phyloP scores from a whole-genome alignment of 2,329 filamentous ascomycete genomes.

The Myriosclerotinia curreyana region DNA sequence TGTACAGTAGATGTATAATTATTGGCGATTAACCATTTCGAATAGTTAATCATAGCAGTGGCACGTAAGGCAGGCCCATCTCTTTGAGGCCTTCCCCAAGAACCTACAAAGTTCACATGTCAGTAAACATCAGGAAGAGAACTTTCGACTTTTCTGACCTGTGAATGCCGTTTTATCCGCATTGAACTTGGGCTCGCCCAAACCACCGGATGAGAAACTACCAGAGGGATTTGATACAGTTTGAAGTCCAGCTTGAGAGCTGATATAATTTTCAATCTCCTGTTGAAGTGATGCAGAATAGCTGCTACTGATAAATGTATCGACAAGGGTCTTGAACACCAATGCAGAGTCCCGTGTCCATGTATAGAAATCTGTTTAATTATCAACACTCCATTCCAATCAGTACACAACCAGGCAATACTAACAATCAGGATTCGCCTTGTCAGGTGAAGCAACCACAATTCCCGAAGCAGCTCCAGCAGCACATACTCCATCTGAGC shows the following conservation, averaged over 20 bases:
- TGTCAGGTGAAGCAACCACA: slow-evolving; percentile 57
- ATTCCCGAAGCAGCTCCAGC: slow-evolving; percentile 49
- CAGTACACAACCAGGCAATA: background rate
- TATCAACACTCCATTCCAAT: slow-evolving; percentile 15
- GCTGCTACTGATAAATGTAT: slow-evolving; percentile 56
- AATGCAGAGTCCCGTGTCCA: slow-evolving; percentile 76
- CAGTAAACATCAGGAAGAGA: background rate
- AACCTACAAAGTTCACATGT: slow-evolving; percentile 18
- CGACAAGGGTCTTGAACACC: slow-evolving; percentile 65
- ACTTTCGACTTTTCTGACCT: slow-evolving; percentile 33
- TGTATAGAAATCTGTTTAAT: slow-evolving; percentile 65
- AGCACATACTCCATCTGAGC: slow-evolving; percentile 51
- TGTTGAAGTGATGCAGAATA: slow-evolving; percentile 49
- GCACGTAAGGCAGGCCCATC: slow-evolving; percentile 77
- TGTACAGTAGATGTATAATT: slow-evolving; percentile 47
- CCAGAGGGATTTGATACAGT: slow-evolving; percentile 55
- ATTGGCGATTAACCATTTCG: slow-evolving; percentile 67
- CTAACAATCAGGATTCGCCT: slow-evolving; percentile 53
- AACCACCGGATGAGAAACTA: slow-evolving; percentile 45
- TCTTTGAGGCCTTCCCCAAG: slow-evolving; percentile 75
- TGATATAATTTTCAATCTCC: slow-evolving; percentile 65
- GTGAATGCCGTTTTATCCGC: slow-evolving; percentile 62
- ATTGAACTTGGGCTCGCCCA: slow-evolving; percentile 74
- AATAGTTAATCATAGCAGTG: slow-evolving; percentile 68
- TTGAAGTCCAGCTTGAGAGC: slow-evolving; percentile 58